Base-by-base conservation (phyloP, 306 rosid genomes). In the Trifolium pratense region DNA sequence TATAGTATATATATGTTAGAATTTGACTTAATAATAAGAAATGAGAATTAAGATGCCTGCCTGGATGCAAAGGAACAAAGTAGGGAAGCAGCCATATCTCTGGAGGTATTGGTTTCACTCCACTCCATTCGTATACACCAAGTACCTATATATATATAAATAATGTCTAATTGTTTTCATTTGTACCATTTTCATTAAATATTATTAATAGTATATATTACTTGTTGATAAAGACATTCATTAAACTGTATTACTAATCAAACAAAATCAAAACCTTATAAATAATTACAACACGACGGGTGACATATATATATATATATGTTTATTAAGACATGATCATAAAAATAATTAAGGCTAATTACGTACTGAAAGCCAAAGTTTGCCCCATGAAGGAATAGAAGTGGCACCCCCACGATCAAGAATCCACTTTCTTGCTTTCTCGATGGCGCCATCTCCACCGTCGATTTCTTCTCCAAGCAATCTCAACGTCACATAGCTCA, bases 111-210 rank as follows among this genome's bases (percentile, higher is more conserved):
- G 95, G 85, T 63, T 91, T 89, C 66, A 83, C 56, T 3, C 97
- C 97, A 2, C 73, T 79, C 97, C 96, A 91, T 48, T 91, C 96
- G 6, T 86, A 91, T 18, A 91, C 91, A 3, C 96, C 97, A 68
- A 89, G 86, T 26, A 89, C 79, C 93, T 59, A 31, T 5, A 23
- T 21, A 51, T 2, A 17, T 51, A 40, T 40, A 40, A 7, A 37
- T 7, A n/a, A n/a, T n/a, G n/a, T n/a, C n/a, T n/a, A n/a, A n/a
- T n/a, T n/a, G n/a, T n/a, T n/a, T n/a, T n/a, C n/a, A n/a, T n/a
- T n/a, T n/a, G n/a, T n/a, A n/a, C n/a, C 16, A 15, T 11, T 43
- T 39, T 39, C 43, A 39, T 39, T 39, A 39, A 39, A 39, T 8
- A 39, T 39, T 10, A 43, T 4, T 43, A 11, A 1, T 3, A n/a